Percentiles rank a stretch among this genome's conserved stretches.
Evolutionary conservation across 2,329 filamentous ascomycete genomes (phyloP).

Genomic region (Pseudocercospora cruenta): DNA sequence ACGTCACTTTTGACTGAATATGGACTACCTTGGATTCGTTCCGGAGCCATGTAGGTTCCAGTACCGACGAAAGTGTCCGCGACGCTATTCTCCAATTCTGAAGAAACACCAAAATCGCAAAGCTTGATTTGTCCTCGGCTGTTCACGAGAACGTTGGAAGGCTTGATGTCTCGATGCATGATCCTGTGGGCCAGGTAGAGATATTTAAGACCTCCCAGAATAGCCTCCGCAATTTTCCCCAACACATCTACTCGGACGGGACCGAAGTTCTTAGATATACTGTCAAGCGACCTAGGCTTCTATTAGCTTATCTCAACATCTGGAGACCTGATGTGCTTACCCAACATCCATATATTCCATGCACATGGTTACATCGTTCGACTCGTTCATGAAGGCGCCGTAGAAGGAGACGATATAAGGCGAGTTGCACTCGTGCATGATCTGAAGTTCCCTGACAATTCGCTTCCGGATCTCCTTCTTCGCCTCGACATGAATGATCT

Average conservation of each 20-base stretch:
- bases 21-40: slow-evolving; percentile 93
- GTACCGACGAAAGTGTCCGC: slow-evolving; percentile 98
- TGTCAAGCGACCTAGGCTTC: slow-evolving; percentile 75
- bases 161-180: slow-evolving; percentile 99
- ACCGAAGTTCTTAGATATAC: slow-evolving; percentile 91
- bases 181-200: slow-evolving; percentile 95
- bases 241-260: slow-evolving; percentile 94
- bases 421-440: slow-evolving; percentile 97
- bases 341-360: slow-evolving; percentile 99
- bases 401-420: slow-evolving; percentile 98
- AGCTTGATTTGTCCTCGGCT: slow-evolving; percentile 93
- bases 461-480: slow-evolving; percentile 97
- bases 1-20: slow-evolving; percentile 99
- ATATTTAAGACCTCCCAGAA: slow-evolving; percentile 89
- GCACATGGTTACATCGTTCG: slow-evolving; percentile 98
- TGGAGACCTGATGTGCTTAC: slow-evolving; percentile 61
- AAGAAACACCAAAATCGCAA: slow-evolving; percentile 98
- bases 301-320: slow-evolving; percentile 6
- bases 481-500: slow-evolving; percentile 98
- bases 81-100: slow-evolving; percentile 95
- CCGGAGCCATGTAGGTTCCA: slow-evolving; percentile 98
- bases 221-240: slow-evolving; percentile 95
- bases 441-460: slow-evolving; percentile 94
- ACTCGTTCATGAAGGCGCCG: slow-evolving; percentile 93
- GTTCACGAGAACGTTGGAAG: slow-evolving; percentile 96